Evolutionary conservation across 2,329 filamentous ascomycete species (phyloP), one percentile per base, ranked within the genome.

Genomic region (Sclerotinia borealis): DNA sequence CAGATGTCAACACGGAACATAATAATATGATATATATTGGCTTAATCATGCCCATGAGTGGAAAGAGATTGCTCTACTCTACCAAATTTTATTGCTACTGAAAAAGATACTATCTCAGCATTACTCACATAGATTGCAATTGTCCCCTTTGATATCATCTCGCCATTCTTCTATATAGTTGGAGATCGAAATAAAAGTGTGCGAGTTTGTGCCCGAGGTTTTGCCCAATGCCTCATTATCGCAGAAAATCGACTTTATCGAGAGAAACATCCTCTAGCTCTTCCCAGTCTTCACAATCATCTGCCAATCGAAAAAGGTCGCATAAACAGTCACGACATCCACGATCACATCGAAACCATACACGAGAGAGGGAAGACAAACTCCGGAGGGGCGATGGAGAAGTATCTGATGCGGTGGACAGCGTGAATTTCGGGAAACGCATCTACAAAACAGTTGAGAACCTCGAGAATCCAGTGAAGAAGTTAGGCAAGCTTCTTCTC

Each of bases 391-490:
- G n/a, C 8, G 8, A 29, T 4, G 37, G 60, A 50, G 47, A 36
- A 2, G 19, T 36, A 8, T 31, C 34, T 39, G 59, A 37, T n/a
- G 34, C 43, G 6, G 29, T 17, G 13, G 43, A 56, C 1, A 41
- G 15, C 8, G 37, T 37, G 6, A 36, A 41, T 2, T 17, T 59
- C 5, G 61, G 45, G 4, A 60, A 59, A 22, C 34, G 27, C 27
- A 27, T 63, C 3, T 51, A 25, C 15, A 60, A 60, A 11, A 37
- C 45, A 0, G 54, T 63, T 10, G 55, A 63, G 17, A 63, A 63
- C 22, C 50, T 60, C 34, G 54, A 63, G 15, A 47, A 51, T n/a
- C 61, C 61, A 7, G 61, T 51, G 11, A 63, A 60, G 37, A 63
- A 60, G 41, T 27, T 63, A 2, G 61, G 61, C 5, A 63, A 63